phyloP scores from a whole-genome alignment of 805 yeast species.

The Candida rishiriensis region DNA sequence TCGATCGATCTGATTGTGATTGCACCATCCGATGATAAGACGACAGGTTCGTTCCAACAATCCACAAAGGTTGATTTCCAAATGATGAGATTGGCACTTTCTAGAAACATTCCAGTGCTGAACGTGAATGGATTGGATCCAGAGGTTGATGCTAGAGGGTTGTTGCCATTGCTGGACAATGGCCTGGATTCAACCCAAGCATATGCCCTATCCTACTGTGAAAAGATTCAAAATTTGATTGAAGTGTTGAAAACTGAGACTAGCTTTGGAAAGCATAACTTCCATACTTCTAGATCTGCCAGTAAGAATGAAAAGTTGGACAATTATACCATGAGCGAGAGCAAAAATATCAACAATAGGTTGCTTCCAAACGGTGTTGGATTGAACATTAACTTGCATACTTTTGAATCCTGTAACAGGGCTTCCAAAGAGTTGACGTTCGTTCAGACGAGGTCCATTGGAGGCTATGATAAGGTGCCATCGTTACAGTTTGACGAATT shows the following conservation, averaged over 20 bases:
- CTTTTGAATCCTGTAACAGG: constrained; percentile 31
- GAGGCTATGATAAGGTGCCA: constrained; percentile 27
- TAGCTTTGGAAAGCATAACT: constrained; percentile 17
- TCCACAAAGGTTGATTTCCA: constrained; percentile 10
- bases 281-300: constrained; percentile 15
- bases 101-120: constrained; percentile 22
- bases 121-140: constrained; percentile 12
- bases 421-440: constrained; percentile 30
- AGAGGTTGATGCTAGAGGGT: background rate
- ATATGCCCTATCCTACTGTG: constrained; percentile 7
- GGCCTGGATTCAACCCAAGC: constrained; percentile 10
- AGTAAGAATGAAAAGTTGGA: constrained; percentile 2
- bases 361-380: constrained; percentile 44
- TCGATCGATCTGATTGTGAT: constrained; percentile 41
- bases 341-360: constrained; percentile 17
- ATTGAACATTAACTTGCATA: constrained; percentile 39
- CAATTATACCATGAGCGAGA: constrained; percentile 9
- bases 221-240: constrained; percentile 12
- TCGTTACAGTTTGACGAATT: constrained; percentile 9
- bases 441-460: constrained; percentile 43
- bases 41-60: constrained; percentile 33
- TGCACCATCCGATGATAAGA: constrained; percentile 44
- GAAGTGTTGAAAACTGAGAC: constrained; percentile 2
- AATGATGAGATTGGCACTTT: constrained; percentile 17
- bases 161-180: constrained; percentile 7